Conservation (phyloP, 257 asterid species). For the Henckelia pumila region DNA sequence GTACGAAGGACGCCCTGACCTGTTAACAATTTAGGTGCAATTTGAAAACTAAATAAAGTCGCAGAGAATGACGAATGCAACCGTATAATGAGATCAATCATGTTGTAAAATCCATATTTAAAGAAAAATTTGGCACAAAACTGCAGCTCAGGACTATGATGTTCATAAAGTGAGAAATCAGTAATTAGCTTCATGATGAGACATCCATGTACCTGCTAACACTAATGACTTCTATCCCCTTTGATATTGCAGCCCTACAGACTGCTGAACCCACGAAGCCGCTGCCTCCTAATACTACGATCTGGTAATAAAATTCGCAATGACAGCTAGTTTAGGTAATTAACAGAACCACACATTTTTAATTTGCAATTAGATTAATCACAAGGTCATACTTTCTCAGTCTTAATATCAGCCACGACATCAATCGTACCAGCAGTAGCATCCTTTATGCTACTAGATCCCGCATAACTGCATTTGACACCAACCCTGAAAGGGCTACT, state of each 20-base stretch:
- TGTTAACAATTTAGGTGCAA: slow-evolving; percentile 31
- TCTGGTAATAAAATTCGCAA: slow-evolving; percentile 41
- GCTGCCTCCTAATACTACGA: slow-evolving; percentile 94
- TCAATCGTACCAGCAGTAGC: slow-evolving; percentile 58
- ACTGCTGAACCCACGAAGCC: slow-evolving; percentile 98
- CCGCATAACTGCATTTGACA: slow-evolving; percentile 71
- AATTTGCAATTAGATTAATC: slow-evolving; percentile 14
- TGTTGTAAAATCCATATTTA: background rate
- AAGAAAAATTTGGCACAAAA: slow-evolving; percentile 17
- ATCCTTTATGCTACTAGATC: slow-evolving; percentile 35
- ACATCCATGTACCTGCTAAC: slow-evolving; percentile 78
- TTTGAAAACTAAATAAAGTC: slow-evolving; percentile 15
- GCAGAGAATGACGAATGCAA: background rate
- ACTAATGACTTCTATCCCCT: slow-evolving; percentile 91
- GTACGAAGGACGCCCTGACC: slow-evolving; percentile 81
- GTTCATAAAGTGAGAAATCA: slow-evolving; percentile 23
- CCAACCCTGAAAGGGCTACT: slow-evolving; percentile 42
- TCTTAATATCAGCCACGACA: slow-evolving; percentile 81
- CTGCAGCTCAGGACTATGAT: background rate
- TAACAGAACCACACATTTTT: slow-evolving; percentile 13
- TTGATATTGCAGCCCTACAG: slow-evolving; percentile 96
- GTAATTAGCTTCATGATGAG: slow-evolving; percentile 24
- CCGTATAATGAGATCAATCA: slow-evolving; percentile 6
- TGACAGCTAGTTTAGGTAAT: slow-evolving; percentile 18
- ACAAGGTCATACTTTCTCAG: slow-evolving; percentile 59